These are phyloP conservation scores for Perilla frutescens DNA, from an alignment of 257 asterid genomes.

Conservation along the genomic window DNA sequence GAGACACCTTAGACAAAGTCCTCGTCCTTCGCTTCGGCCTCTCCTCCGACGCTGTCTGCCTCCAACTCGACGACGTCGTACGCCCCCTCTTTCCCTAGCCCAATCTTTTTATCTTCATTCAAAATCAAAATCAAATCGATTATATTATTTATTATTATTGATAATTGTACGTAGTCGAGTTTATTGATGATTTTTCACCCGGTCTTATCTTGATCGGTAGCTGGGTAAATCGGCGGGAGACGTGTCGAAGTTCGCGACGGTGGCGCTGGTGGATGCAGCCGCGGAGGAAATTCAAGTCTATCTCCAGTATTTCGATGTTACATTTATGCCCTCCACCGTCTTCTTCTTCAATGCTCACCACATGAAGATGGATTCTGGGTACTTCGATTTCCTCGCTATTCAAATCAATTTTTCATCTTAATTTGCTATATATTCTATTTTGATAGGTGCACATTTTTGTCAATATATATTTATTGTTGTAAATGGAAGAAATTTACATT, in stretches of 20 bases:
- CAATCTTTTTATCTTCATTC: too few relatives aligned
- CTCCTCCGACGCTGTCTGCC: constrained; percentile 71
- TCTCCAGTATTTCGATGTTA: constrained; percentile 80
- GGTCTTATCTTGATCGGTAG: constrained; percentile 43
- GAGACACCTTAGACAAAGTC: constrained; percentile 88
- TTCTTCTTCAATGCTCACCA: constrained; percentile 98
- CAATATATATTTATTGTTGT: background rate
- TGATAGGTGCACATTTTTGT: background rate
- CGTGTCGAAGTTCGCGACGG: constrained; percentile 78
- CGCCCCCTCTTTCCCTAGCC: background rate
- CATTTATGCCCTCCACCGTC: constrained; percentile 75
- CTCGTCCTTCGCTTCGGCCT: constrained; percentile 96
- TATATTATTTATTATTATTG: background rate
- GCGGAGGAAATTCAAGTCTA: constrained; percentile 84
- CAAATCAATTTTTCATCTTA: background rate
- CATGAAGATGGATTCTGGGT: constrained; percentile 98
- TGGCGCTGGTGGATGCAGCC: constrained; percentile 83
- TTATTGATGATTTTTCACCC: background rate
- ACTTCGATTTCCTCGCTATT: constrained; percentile 5
- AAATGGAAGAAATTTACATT: background rate
- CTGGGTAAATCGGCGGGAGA: constrained; percentile 81
- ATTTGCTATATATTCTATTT: constrained; percentile 7
- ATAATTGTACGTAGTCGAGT: too few relatives aligned
- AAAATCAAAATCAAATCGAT: background rate
- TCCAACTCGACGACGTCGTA: constrained; percentile 91